These are phyloP conservation scores for Nakazawaea ernobii DNA, from an alignment of 805 yeast genomes.

Conservation along the genomic window DNA sequence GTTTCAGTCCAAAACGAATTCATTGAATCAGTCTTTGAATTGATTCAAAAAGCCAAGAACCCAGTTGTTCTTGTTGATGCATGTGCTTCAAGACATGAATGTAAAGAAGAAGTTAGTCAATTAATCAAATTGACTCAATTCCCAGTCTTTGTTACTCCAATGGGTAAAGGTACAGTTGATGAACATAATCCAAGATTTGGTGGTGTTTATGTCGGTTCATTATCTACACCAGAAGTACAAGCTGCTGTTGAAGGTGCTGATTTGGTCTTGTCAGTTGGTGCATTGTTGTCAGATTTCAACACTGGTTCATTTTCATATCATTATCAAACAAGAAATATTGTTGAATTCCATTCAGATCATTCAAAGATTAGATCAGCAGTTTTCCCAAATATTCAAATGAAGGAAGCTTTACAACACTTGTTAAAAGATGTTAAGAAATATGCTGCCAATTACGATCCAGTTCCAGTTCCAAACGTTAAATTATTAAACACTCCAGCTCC, in stretches of 20 bases:
- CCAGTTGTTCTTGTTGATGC: constrained; percentile 83
- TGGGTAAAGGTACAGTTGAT: constrained; percentile 80
- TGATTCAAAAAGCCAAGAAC: constrained; percentile 54
- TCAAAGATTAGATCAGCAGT: constrained; percentile 65
- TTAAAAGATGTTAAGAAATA: constrained; percentile 31
- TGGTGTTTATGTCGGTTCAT: constrained; percentile 83
- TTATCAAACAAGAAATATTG: constrained; percentile 58
- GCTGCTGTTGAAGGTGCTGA: constrained; percentile 71
- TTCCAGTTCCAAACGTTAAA: constrained; percentile 50
- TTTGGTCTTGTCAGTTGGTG: constrained; percentile 74
- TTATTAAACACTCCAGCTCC: constrained; percentile 38
- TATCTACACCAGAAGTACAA: constrained; percentile 68
- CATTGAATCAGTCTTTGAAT: constrained; percentile 41
- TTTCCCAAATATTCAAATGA: constrained; percentile 71
- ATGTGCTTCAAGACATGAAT: constrained; percentile 76
- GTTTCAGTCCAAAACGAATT: constrained; percentile 60
- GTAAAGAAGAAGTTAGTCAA: constrained; percentile 53
- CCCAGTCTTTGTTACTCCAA: constrained; percentile 83
- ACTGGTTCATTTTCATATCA: constrained; percentile 82
- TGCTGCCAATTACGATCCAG: constrained; percentile 40
- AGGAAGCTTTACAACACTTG: constrained; percentile 42
- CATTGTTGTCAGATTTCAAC: constrained; percentile 81
- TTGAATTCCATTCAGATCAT: constrained; percentile 76
- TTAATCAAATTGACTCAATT: constrained; percentile 65
- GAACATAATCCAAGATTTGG: constrained; percentile 71